Evolutionary conservation across 306 rosid genomes (phyloP), one percentile per base, ranked within the genome.

Genomic region (Glycine latifolia): DNA sequence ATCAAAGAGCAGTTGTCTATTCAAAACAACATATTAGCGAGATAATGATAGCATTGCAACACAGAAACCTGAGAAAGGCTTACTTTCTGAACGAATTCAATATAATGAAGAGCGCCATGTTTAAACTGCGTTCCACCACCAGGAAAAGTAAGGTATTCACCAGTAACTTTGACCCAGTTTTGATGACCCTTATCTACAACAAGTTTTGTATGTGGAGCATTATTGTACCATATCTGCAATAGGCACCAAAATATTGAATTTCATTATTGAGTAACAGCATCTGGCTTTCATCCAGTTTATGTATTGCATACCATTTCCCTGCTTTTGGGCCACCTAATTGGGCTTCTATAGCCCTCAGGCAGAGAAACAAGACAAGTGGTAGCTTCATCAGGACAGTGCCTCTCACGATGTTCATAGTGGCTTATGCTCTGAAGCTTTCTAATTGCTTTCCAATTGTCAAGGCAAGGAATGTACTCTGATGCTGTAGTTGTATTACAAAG

Each of bases 121-220:
- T 85, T 92, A 81, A 94, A 94, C 84, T 94, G 97, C 53, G 97
- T 94, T 82, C 98, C 98, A 43, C 98, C 98, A 10, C 98, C 98
- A 50, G 98, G 98, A 85, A 94, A 94, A 66, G 86, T 86, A 71
- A 94, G 94, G 79, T 87, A 94, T 80, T 92, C 88, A 37, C 98
- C 97, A 1, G 87, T 73, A 69, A 88, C 90, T 90, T 92, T 94
- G 83, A 94, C 95, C 98, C 98, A 94, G 81, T 94, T 94, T 86
- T 94, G 98, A 86, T 92, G 97, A 69, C 97, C 97, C 89, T 94
- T 94, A 78, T 77, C 61, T 81, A 77, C 89, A 39, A 89, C 98
- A 66, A 94, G 98, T 86, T 84, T 90, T 65, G 89, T 90, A 79
- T 92, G 91, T 17, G 98, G 98, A 14, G 91, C 87, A 73, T 94